Evolutionary conservation across 495 filamentous ascomycete species (phyloP), one percentile per base, ranked within the genome.

Genomic region (Hypoxylon fragiforme): DNA sequence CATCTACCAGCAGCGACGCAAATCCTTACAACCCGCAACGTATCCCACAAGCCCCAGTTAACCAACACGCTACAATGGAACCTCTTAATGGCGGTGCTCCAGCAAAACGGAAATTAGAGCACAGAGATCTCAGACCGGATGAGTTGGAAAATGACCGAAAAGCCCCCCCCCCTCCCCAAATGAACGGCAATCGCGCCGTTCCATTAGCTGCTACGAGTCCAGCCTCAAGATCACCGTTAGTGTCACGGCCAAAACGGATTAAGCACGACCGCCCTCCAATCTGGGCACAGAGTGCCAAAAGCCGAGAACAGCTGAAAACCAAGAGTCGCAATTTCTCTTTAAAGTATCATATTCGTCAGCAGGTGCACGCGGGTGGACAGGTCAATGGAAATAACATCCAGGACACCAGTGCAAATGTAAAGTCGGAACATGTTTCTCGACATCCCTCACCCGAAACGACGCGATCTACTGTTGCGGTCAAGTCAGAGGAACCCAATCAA

Each of bases 91-190:
- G 64, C 22, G 48, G 55, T 26, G 75, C 73, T 42, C 72, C 76
- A 6, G 69, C 70, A 14, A 84, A 84, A 59, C 69, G 81, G 41
- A 84, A 82, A 61, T 67, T 80, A 40, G 80, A 76, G 14, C 77
- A 81, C 40, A 58, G 77, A 22, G 77, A 81, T 43, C 62, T 76
- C 26, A 62, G 50, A 13, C 69, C 67, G 11, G 75, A 78, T 3
- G 68, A 73, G 40, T 54, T 77, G 21, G 77, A 81, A 42, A 68
- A 70, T 16, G 68, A 68, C 21, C 71, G 70, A 15, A 64, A 64
- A 16, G 63, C 71, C 32, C 77, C 71, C 3, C 68, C 72, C 18
- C 73, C 73, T 0, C 73, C 77, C 31, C 65, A 72, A 44, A 54
- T 67, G 18, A 77, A 78, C 52, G 77, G 76, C 18, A 67, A 71